A percentile compares a stretch with the other conserved stretches of the same genome.
Evolutionary conservation across 1,284 basidiomycete genomes (phyloP).

Genomic region (Rhodofomes roseus): DNA sequence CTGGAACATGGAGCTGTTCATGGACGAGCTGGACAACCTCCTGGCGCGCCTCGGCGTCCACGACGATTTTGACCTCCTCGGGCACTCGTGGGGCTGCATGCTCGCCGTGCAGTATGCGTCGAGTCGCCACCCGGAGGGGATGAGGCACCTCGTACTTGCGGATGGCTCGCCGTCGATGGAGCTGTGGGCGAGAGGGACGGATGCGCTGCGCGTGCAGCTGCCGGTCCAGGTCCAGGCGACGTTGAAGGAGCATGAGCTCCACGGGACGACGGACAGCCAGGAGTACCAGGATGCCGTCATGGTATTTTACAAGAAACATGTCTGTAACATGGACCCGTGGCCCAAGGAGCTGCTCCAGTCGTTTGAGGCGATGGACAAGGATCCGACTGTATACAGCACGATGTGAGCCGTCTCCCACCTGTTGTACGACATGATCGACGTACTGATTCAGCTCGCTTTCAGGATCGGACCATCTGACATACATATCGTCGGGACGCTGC

Average conservation of each 20-base stretch:
- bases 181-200: constrained; percentile 23
- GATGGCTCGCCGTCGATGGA: constrained; percentile 23
- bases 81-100: constrained; percentile 36
- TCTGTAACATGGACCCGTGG: constrained; percentile 21
- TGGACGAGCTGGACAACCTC: constrained; percentile 20
- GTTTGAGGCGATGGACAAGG: constrained; percentile 13
- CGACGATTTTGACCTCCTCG: constrained; percentile 27
- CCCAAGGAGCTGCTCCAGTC: constrained; percentile 16
- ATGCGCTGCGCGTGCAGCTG: constrained; percentile 21
- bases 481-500: constrained; percentile 10
- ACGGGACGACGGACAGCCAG: neutral
- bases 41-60: constrained; percentile 23
- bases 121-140: constrained; percentile 21
- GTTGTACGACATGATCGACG: neutral
- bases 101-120: constrained; percentile 23
- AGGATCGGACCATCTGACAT: constrained; percentile 3
- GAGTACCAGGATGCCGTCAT: constrained; percentile 24
- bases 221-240: constrained; percentile 21
- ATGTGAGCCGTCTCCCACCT: constrained; percentile 6
- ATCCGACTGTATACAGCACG: constrained; percentile 16
- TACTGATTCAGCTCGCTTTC: constrained; percentile 29
- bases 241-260: constrained; percentile 9
- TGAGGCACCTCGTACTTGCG: constrained; percentile 27
- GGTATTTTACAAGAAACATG: constrained; percentile 21
- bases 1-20: constrained; percentile 28